A percentile compares a stretch with the other conserved stretches of the same genome.
phyloP scores from a whole-genome alignment of 2,329 filamentous ascomycete genomes.

The Colletotrichum incanum region DNA sequence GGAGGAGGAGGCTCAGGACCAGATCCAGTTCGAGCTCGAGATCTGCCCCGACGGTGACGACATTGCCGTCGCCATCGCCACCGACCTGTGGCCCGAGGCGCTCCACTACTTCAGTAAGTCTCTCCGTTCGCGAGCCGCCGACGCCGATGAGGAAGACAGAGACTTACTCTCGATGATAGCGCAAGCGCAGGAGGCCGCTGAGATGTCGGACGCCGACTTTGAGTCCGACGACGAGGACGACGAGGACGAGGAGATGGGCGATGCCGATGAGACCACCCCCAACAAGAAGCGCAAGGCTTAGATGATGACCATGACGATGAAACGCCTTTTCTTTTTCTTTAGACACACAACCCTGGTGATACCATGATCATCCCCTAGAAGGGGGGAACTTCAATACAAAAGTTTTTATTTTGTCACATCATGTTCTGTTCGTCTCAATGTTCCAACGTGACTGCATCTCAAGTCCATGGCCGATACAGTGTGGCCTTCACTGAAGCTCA shows the following conservation, averaged over 20 bases:
- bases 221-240: constrained; percentile 74
- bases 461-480: background rate
- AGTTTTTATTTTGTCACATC: constrained; percentile 28
- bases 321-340: constrained; percentile 7
- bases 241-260: constrained; percentile 65
- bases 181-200: constrained; percentile 80
- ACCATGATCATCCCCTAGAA: constrained; percentile 31
- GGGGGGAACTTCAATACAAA: constrained; percentile 23
- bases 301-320: constrained; percentile 22
- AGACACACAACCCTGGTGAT: constrained; percentile 34
- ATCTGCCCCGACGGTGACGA: constrained; percentile 92
- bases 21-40: constrained; percentile 80
- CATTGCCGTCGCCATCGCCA: constrained; percentile 83
- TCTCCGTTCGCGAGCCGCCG: constrained; percentile 19
- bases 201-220: constrained; percentile 79
- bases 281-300: constrained; percentile 57
- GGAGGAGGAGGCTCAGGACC: constrained; percentile 73
- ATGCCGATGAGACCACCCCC: constrained; percentile 52
- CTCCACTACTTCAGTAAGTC: constrained; percentile 92
- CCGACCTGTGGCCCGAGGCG: constrained; percentile 91
- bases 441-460: background rate
- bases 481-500: background rate
- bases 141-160: constrained; percentile 13
- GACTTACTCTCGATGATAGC: constrained; percentile 57
- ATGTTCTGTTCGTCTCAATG: no score